Conservation (phyloP, 2,329 filamentous ascomycete genomes). For the Pseudocercospora vitis region DNA sequence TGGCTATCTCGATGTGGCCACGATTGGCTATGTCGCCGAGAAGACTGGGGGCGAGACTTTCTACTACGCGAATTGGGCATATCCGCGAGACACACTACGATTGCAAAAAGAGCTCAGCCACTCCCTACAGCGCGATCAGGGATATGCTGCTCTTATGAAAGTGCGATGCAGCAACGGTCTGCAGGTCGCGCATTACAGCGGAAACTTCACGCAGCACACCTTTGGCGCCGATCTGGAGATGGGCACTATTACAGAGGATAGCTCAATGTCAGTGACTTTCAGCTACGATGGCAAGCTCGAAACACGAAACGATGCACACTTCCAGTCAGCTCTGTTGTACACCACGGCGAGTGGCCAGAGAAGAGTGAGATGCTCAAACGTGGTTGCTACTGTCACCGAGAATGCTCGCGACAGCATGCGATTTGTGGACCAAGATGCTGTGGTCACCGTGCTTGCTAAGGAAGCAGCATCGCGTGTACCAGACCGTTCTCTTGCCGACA, state of each 20-base stretch:
- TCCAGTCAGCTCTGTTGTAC: constrained; percentile 92
- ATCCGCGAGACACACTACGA: constrained; percentile 79
- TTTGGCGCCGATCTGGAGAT: constrained; percentile 95
- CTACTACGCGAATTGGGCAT: constrained; percentile 95
- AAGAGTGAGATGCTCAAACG: constrained; percentile 86
- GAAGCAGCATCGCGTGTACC: constrained; percentile 82
- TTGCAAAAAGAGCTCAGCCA: constrained; percentile 83
- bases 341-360: constrained; percentile 87
- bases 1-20: constrained; percentile 89
- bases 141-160: constrained; percentile 96
- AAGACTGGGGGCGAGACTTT: constrained; percentile 93
- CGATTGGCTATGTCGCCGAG: constrained; percentile 81
- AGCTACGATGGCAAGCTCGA: constrained; percentile 97
- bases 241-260: constrained; percentile 88
- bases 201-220: constrained; percentile 93
- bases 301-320: constrained; percentile 92
- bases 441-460: constrained; percentile 84
- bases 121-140: constrained; percentile 82
- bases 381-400: constrained; percentile 89
- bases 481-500: constrained; percentile 76
- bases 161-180: constrained; percentile 95
- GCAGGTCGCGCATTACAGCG: constrained; percentile 90
- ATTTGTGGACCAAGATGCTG: constrained; percentile 93
- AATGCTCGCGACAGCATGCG: constrained; percentile 81
- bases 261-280: constrained; percentile 87